Percentiles rank a stretch among this genome's conserved stretches.
Evolutionary conservation across 768 basidiomycete species (phyloP).

Genomic region (Pleurotus salmoneostramineus): DNA sequence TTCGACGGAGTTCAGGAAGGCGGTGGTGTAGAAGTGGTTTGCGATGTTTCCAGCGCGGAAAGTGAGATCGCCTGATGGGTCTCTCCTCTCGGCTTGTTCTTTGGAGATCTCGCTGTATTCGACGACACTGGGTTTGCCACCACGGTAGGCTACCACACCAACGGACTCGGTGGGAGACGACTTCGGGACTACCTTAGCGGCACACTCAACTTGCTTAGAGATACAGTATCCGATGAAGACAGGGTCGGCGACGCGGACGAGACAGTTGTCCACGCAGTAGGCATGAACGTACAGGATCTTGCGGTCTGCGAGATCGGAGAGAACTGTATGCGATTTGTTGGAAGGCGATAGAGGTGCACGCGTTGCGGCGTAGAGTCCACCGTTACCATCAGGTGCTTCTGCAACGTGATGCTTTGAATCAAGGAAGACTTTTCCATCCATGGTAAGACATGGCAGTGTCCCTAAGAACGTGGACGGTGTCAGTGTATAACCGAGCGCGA

Average conservation of each 20-base stretch:
- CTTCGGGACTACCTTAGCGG: slow-evolving; percentile 96
- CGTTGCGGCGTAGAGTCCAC: slow-evolving; percentile 93
- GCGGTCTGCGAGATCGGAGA: slow-evolving; percentile 75
- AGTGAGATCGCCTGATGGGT: slow-evolving; percentile 69
- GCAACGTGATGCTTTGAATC: slow-evolving; percentile 75
- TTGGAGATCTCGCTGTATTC: slow-evolving; percentile 96
- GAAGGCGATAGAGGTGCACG: slow-evolving; percentile 66
- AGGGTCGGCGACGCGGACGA: slow-evolving; percentile 95
- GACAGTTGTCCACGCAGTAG: slow-evolving; percentile 98
- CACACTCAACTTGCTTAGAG: slow-evolving; percentile 82
- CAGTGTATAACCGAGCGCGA: not conserved
- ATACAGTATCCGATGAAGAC: slow-evolving; percentile 96
- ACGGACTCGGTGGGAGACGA: slow-evolving; percentile 83
- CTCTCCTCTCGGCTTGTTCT: slow-evolving; percentile 79
- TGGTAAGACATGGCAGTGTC: slow-evolving; percentile 89
- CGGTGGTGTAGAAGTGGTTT: slow-evolving; percentile 95
- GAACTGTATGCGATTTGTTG: slow-evolving; percentile 65
- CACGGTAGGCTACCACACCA: slow-evolving; percentile 86
- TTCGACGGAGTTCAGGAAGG: slow-evolving; percentile 75
- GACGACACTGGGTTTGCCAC: slow-evolving; percentile 85
- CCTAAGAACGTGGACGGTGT: slow-evolving; percentile 45
- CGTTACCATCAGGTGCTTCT: slow-evolving; percentile 98
- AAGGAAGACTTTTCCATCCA: slow-evolving; percentile 91
- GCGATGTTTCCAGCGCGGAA: slow-evolving; percentile 97
- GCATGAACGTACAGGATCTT: slow-evolving; percentile 87